These are phyloP conservation scores for Torrubiellomyces zombiae DNA, from an alignment of 2,329 filamentous ascomycete genomes.

Conservation along the genomic window DNA sequence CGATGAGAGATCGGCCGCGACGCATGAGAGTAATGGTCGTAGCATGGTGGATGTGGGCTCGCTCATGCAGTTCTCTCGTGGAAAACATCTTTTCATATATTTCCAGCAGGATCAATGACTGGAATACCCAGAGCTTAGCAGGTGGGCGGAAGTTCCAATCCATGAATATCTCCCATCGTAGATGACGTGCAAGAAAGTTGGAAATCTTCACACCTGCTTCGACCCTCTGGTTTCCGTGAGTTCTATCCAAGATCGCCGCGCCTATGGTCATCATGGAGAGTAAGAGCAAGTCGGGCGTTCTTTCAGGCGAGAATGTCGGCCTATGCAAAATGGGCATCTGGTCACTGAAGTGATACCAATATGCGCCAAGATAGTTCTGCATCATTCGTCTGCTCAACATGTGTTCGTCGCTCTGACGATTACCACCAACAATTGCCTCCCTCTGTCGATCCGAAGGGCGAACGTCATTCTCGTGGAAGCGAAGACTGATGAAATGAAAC, in stretches of 20 bases:
- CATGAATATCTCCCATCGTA: constrained; percentile 94
- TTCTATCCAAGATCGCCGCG: constrained; percentile 74
- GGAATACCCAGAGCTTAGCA: constrained; percentile 91
- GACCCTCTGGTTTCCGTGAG: constrained; percentile 56
- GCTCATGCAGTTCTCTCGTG: constrained; percentile 76
- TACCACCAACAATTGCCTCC: constrained; percentile 61
- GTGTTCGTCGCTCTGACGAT: constrained; percentile 47
- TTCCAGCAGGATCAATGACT: constrained; percentile 74
- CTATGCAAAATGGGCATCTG: constrained; percentile 91
- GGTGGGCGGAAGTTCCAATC: constrained; percentile 78
- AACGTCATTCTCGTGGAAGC: constrained; percentile 69
- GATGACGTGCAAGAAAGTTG: constrained; percentile 79
- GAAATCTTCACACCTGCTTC: constrained; percentile 67
- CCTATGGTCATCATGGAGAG: constrained; percentile 87
- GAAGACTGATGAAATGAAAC: constrained; percentile 61
- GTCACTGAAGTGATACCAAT: constrained; percentile 88
- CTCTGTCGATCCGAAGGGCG: constrained; percentile 58
- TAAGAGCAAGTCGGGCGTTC: constrained; percentile 68
- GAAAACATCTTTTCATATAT: constrained; percentile 98
- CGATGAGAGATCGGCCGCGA: constrained; percentile 77
- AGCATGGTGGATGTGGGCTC: constrained; percentile 91
- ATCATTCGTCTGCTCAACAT: constrained; percentile 83
- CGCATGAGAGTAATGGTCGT: constrained; percentile 93
- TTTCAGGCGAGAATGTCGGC: constrained; percentile 80
- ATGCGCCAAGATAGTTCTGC: constrained; percentile 84